Conservation (phyloP, 2,329 filamentous ascomycete species). For the Aureobasidium lini region DNA sequence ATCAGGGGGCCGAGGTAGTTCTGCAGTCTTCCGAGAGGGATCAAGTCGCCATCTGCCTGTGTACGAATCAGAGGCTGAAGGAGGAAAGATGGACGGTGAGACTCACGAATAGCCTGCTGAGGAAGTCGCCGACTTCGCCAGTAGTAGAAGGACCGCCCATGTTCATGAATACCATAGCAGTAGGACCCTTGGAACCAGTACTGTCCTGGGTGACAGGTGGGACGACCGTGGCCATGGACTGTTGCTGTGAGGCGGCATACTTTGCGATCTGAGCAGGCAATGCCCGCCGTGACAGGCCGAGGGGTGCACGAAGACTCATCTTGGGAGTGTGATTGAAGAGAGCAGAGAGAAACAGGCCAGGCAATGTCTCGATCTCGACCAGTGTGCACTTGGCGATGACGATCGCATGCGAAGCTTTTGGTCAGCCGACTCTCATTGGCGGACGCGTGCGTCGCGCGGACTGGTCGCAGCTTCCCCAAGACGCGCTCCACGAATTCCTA, state of each 20-base stretch:
- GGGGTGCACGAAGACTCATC: conserved; percentile 16
- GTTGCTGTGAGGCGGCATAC: conserved; percentile 14
- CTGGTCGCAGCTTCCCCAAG: neutral
- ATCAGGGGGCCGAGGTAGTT: conserved; percentile 85
- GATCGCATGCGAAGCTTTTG: neutral
- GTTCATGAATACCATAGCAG: conserved; percentile 97
- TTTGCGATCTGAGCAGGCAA: conserved; percentile 8
- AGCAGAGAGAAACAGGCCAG: neutral
- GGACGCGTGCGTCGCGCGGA: neutral
- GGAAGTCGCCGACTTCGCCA: conserved; percentile 79
- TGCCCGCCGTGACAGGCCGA: conserved; percentile 15
- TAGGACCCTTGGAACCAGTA: conserved; percentile 67
- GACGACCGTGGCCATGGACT: conserved; percentile 49
- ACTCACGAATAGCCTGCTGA: conserved; percentile 84
- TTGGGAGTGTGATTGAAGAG: neutral
- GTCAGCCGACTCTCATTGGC: neutral
- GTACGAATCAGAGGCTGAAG: conserved; percentile 14
- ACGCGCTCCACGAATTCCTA: neutral
- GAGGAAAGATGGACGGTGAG: neutral
- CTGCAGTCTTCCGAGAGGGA: conserved; percentile 89
- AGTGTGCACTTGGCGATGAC: neutral
- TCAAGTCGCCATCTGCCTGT: conserved; percentile 85
- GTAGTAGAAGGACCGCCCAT: conserved; percentile 93
- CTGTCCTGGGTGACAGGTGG: conserved; percentile 76
- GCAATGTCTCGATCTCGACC: neutral